A percentile compares a stretch with the other conserved stretches of the same genome.
Evolutionary conservation across 1,284 basidiomycete species (phyloP).

Genomic region (Pulveroboletus sp.): DNA sequence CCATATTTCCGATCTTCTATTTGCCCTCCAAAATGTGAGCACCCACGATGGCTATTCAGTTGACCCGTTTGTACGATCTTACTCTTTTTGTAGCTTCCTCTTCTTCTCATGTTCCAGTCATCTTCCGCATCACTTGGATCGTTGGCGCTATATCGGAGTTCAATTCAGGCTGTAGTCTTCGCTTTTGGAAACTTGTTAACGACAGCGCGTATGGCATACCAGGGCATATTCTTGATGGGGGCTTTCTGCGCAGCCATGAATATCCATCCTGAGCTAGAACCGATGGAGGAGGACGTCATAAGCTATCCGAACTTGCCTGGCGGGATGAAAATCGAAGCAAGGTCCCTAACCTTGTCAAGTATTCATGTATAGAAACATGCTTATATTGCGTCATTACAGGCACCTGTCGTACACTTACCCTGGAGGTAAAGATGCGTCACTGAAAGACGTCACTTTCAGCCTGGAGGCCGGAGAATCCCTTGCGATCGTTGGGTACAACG

Average conservation of each 20-base stretch:
- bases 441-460: conserved; percentile 64
- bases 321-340: conserved; percentile 68
- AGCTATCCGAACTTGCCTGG: conserved; percentile 43
- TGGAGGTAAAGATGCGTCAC: conserved; percentile 57
- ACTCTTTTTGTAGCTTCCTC: conserved; percentile 53
- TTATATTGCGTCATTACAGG: conserved; percentile 35
- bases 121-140: conserved; percentile 74
- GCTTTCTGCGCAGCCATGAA: conserved; percentile 74
- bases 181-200: conserved; percentile 57
- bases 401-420: conserved; percentile 76
- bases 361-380: conserved; percentile 5
- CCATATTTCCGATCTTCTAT: conserved; percentile 59
- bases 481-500: conserved; percentile 81
- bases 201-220: conserved; percentile 66
- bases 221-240: conserved; percentile 77
- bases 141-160: conserved; percentile 70
- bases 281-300: conserved; percentile 46
- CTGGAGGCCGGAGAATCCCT: conserved; percentile 72
- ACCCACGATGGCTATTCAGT: background rate
- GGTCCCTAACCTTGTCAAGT: conserved; percentile 39
- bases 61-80: conserved; percentile 10
- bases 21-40: conserved; percentile 65
- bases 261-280: conserved; percentile 63
- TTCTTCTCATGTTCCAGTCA: conserved; percentile 64
- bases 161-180: conserved; percentile 67